Evolutionary conservation across 805 yeast species (phyloP), one percentile per base, ranked within the genome.

Genomic region (Lipomyces yamadae): DNA sequence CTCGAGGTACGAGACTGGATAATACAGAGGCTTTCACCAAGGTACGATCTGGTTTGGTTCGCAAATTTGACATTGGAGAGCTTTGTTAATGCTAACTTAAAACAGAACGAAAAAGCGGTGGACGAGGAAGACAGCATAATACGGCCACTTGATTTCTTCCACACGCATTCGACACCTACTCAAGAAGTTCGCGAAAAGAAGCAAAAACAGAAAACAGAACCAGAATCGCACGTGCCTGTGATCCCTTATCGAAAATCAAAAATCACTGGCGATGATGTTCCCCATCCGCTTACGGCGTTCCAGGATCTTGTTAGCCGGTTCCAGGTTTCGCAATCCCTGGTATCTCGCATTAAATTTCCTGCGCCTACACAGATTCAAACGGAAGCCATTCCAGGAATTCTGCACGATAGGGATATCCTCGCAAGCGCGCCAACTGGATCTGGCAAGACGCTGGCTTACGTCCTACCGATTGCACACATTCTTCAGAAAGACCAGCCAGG

Each of bases 341-440:
- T 94, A 68, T 81, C 88, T 29, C 84, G 85, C 10, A 84, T 88
- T 57, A 89, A 87, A 61, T 93, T 93, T 74, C 84, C 87, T 0
- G 90, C 87, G 69, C 98, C 99, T 4, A 94, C 99, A 0, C 88
- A 98, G 2, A 91, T 95, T 73, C 99, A 95, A 79, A 85, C 92
- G 68, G 98, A 95, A 77, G 86, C 92, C 1, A 87, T 95, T 54
- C 98, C 99, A 1, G 81, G 86, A 8, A 78, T 91, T 13, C 78
- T 92, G 62, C 82, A 85, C 62, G 83, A 81, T 35, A 84, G 96
- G 66, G 98, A 94, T 75, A 76, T 95, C 42, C 81, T 95, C 55
- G 96, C 97, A 0, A 91, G 97, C 82, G 98, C 98, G 0, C 98
- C 98, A 58, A 95, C 99, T 0, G 99, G 99, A 73, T 92, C 98